Evolutionary conservation across 768 basidiomycete species (phyloP), one percentile per base, ranked within the genome.

Genomic region (Russula brevipes): DNA sequence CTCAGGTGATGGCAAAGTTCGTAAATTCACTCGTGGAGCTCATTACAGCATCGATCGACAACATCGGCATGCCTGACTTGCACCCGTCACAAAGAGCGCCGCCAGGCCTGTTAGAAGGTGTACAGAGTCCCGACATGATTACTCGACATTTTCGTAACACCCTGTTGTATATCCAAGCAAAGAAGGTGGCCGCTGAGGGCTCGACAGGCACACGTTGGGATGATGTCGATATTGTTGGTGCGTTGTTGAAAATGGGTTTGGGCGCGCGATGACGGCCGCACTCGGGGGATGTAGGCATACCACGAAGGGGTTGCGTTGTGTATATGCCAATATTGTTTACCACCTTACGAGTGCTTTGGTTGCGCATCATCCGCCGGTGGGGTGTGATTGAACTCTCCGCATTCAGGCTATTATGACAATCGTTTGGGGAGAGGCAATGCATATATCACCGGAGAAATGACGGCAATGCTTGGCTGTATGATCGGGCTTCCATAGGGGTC

Each of bases 1-100:
- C 61, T 7, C 71, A 95, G 92, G 81, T 96, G 60, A 94, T 94
- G 36, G 86, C 96, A 11, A 97, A 97, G 78, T 98, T 96, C 69
- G 88, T 98, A 66, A 98, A 96, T 75, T 93, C 90, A 64, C 83
- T 99, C 49, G 94, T 98, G 17, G 96, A 98, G 70, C 82, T 98
- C 19, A 95, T 99, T 74, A 91, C 93, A 1, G 88, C 89, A 6
- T 93, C 89, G 70, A 94, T 98, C 72, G 97, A 99, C 77, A 86
- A 83, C 66, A 91, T 98, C 69, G 83, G 88, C 42, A 89, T 89
- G 0, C 86, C 88, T 17, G 91, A 95, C 71, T 84, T 94, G 2
- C 93, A 96, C 70, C 91, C 94, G 0, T 87, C 91, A 0, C 87
- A 92, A 68, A 86, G 92, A 31, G 90, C 91, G 31, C 89, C 90